Evolutionary conservation across 108 stramenopile genomes (phyloP), one percentile per base, ranked within the genome.

Genomic region (Hondaea fermentalgiana): DNA sequence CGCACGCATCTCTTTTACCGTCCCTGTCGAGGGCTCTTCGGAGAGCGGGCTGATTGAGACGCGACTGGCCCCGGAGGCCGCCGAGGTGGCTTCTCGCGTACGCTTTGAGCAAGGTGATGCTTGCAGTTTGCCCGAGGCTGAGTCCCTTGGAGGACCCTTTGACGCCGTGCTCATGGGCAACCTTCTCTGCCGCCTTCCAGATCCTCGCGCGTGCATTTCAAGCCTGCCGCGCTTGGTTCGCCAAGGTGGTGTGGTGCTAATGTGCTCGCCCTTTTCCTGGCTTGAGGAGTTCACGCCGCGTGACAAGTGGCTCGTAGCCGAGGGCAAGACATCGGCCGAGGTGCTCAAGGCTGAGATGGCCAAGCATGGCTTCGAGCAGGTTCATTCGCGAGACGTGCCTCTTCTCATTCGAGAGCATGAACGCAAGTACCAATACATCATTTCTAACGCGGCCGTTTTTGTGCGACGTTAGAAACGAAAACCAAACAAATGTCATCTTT

Each of bases 381-480:
- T 96, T 69, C 92, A 96, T 87, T 94, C 96, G 72, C 89, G 93
- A 47, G 92, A 96, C 44, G 95, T 97, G 93, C 96, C 97, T 5
- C 91, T 98, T 87, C 89, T 98, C 28, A 98, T 98, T 87, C 95
- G 98, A 12, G 98, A 98, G 87, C 98, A 98, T 88, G 93, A 91
- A 87, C 90, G 98, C 55, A 98, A 98, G 92, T 98, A 96, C 90
- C 98, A 98, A 57, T 97, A 96, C 91, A 97, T 97, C 87, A 94
- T 97, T 55, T 96, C 96, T 59, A 95, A 97, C 89, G 96, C 96
- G 4, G 96, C 96, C 53, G 96, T 95, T 4, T 98, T 96, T 96
- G 90, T 95, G 16, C 96, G 94, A 88, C 44, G 25, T 42, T 90
- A 88, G 72, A 88, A 87, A 89, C 45, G 72, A 83, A 25, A 0